These are phyloP conservation scores for Puccinellia tenuiflora DNA, from an alignment of 176 grass and related monocot genomes.

Conservation along the genomic window DNA sequence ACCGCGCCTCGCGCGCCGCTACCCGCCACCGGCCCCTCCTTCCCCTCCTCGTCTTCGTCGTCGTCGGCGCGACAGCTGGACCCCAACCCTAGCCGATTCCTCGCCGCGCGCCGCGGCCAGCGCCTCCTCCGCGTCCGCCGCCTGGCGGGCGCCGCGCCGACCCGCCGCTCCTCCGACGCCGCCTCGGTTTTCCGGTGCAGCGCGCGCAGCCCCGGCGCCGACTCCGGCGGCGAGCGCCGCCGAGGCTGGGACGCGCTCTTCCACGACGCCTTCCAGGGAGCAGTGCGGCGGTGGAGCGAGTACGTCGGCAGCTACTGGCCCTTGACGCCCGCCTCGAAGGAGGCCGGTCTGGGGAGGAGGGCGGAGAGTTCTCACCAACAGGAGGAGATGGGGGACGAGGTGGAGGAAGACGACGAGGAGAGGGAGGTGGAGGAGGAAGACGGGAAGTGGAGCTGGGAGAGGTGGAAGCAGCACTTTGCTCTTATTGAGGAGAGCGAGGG, in stretches of 20 bases:
- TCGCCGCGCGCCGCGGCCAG: slow-evolving; percentile 10
- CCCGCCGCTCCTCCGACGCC: not conserved
- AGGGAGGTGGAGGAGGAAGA: slow-evolving; percentile 26
- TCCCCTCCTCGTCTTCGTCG: not conserved
- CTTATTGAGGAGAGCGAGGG: slow-evolving; percentile 63
- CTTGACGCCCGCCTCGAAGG: slow-evolving; percentile 3
- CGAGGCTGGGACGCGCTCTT: slow-evolving; percentile 72
- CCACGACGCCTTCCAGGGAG: slow-evolving; percentile 49
- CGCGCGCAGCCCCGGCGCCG: slow-evolving; percentile 18
- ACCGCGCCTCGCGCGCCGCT: slow-evolving; percentile 41
- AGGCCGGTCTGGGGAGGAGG: slow-evolving; percentile 2
- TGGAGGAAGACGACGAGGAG: not conserved
- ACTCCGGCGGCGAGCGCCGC: slow-evolving; percentile 27
- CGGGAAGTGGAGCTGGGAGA: slow-evolving; percentile 80
- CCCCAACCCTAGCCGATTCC: slow-evolving; percentile 41
- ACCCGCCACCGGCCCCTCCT: slow-evolving; percentile 15
- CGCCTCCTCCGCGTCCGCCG: slow-evolving; percentile 34
- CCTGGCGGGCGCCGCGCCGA: slow-evolving; percentile 18
- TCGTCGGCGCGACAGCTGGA: slow-evolving; percentile 17
- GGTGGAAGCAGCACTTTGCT: slow-evolving; percentile 75
- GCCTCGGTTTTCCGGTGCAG: not conserved
- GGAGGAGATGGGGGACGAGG: slow-evolving; percentile 12
- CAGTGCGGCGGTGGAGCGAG: slow-evolving; percentile 57
- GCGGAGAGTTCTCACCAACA: not conserved
- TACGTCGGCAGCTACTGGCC: slow-evolving; percentile 55